Conservation (phyloP, 176 grass and related monocot genomes). For the Themeda triandra region DNA sequence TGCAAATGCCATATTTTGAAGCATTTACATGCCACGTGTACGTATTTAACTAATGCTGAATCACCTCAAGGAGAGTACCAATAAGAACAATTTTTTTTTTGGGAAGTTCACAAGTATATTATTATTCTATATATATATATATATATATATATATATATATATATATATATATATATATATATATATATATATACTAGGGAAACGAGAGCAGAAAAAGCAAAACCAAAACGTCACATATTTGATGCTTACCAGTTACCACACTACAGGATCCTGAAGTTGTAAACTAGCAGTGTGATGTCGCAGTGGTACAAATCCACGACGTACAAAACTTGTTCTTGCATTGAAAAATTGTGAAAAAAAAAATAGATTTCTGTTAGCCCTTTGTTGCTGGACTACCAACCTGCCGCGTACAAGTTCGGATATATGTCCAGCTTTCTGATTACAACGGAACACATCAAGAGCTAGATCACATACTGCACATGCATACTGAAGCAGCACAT, state of each 20-base stretch:
- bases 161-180: too few relatives aligned
- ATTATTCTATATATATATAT: too few relatives aligned
- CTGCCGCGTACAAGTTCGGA: neutral
- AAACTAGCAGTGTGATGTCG: neutral
- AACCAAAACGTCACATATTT: neutral
- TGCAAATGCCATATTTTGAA: too few relatives aligned
- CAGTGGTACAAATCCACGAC: neutral
- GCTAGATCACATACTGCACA: conserved; percentile 5
- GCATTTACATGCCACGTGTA: too few relatives aligned
- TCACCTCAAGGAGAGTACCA: too few relatives aligned
- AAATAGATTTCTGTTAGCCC: neutral
- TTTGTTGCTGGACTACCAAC: neutral
- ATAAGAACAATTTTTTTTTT: too few relatives aligned
- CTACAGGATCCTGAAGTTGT: neutral
- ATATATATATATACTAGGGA: neutral
- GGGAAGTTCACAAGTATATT: too few relatives aligned
- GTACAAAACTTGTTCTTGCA: conserved; percentile 18
- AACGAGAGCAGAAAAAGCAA: neutral
- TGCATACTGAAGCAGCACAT: neutral
- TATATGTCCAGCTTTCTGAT: neutral
- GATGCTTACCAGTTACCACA: neutral
- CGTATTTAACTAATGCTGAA: too few relatives aligned
- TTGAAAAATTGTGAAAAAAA: neutral
- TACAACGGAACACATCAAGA: neutral
- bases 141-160: too few relatives aligned